Base-by-base conservation (phyloP, 768 basidiomycete species). In the Mycena epipterygia region DNA sequence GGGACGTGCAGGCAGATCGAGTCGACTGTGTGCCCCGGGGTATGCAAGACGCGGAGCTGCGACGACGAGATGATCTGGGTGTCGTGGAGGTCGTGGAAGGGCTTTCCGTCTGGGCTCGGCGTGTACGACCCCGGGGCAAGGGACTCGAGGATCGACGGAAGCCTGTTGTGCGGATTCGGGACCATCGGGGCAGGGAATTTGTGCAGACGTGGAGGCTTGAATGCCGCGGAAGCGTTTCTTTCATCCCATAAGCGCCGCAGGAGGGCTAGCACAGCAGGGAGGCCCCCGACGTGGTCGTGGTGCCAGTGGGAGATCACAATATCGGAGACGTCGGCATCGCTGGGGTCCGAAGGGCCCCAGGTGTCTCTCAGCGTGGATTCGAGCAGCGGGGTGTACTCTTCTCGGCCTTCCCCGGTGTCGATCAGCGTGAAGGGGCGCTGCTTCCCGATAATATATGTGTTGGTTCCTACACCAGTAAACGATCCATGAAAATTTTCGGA, bases 301-400 rank as follows among this genome's bases (percentile, higher is more conserved):
- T 99, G 97, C 87, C 91, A 91, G 79, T 99, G 97, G 0, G 96
- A 95, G 64, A 99, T 84, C 75, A 99, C 84, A 80, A 99, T 94
- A 77, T 98, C 96, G 14, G 94, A 95, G 56, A 98, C 81, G 56
- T 91, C 87, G 11, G 89, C 89, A 51, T 84, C 81, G 27, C 74
- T 64, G 8, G 83, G 77, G 59, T 87, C 68, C 25, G 63, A 55
- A 2, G 42, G 79, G 42, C 76, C 68, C 13, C 82, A 19, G 76
- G 76, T 7, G 23, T 84, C 83, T 49, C 80, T 78, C n/a, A 95
- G 83, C 27, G 91, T 90, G 17, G 86, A 83, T 68, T 89, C 84
- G 44, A 97, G 90, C 55, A 89, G 65, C 13, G 92, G 87, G 21
- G 90, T 86, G 78, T 96, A 97, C 51, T 85, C 85, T 0, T 87